phyloP scores from a whole-genome alignment of 176 grass and related monocot species.

The Eremochloa ophiuroides region DNA sequence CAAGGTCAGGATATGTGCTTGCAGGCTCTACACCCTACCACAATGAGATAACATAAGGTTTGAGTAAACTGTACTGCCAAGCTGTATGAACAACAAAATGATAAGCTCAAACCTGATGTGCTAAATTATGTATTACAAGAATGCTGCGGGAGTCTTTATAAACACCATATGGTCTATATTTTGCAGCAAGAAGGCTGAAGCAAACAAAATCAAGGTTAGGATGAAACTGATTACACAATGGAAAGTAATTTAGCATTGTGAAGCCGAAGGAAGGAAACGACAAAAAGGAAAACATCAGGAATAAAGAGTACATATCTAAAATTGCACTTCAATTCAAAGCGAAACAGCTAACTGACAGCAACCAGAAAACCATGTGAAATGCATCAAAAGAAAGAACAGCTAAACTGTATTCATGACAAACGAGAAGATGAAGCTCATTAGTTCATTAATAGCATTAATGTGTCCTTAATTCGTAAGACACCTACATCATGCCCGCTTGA shows the following conservation, averaged over 20 bases:
- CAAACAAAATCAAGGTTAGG: slow-evolving; percentile 22
- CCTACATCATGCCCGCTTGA: background rate
- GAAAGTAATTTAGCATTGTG: slow-evolving; percentile 17
- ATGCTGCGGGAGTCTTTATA: slow-evolving; percentile 83
- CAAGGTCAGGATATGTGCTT: slow-evolving; percentile 80
- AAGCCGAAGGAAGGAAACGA: background rate
- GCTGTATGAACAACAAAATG: background rate
- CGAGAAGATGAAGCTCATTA: slow-evolving; percentile 7
- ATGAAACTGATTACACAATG: background rate
- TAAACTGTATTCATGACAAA: background rate
- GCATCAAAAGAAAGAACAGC: background rate
- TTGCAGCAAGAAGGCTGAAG: slow-evolving; percentile 73
- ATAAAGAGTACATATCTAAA: background rate
- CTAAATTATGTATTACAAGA: slow-evolving; percentile 95
- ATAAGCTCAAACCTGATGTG: slow-evolving; percentile 74
- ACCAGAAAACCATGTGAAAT: slow-evolving; percentile 8
- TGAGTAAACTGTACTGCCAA: slow-evolving; percentile 1
- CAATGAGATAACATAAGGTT: background rate
- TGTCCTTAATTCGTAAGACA: background rate
- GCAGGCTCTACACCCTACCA: slow-evolving; percentile 86
- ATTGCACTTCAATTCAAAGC: background rate
- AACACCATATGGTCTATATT: slow-evolving; percentile 93
- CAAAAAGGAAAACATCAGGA: background rate
- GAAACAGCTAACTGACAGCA: background rate
- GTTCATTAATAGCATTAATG: background rate